A percentile compares a stretch with the other conserved stretches of the same genome.
Conservation (phyloP, 805 yeast species). For the Candida namnaoensis region DNA sequence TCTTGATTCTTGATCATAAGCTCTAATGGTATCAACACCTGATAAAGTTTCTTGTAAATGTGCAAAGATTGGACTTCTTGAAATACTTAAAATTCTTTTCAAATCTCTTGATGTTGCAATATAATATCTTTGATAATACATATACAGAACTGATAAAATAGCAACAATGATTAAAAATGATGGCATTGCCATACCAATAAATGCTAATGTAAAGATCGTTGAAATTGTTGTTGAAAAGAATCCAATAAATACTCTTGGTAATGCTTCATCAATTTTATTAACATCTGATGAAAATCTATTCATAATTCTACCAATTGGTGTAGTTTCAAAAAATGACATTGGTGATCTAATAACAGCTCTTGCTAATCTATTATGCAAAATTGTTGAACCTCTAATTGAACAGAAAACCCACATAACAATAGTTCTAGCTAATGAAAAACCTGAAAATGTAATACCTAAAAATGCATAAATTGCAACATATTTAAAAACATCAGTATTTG, state of each 20-base stretch:
- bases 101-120: slow-evolving; percentile 68
- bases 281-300: slow-evolving; percentile 62
- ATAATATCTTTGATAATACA: slow-evolving; percentile 65
- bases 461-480: slow-evolving; percentile 47
- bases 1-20: slow-evolving; percentile 57
- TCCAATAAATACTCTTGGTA: slow-evolving; percentile 45
- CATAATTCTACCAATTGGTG: slow-evolving; percentile 59
- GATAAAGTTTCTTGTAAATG: slow-evolving; percentile 77
- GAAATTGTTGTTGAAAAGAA: slow-evolving; percentile 36
- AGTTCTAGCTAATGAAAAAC: slow-evolving; percentile 36
- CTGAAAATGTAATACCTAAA: slow-evolving; percentile 45
- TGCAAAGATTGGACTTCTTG: slow-evolving; percentile 74
- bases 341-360: slow-evolving; percentile 46
- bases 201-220: slow-evolving; percentile 38
- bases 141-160: slow-evolving; percentile 41
- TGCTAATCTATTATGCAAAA: slow-evolving; percentile 51
- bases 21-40: slow-evolving; percentile 71
- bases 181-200: slow-evolving; percentile 50
- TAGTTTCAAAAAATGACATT: slow-evolving; percentile 60
- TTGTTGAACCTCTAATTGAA: slow-evolving; percentile 46
- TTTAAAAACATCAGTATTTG: slow-evolving; percentile 31
- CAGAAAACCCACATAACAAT: slow-evolving; percentile 42
- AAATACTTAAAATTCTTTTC: slow-evolving; percentile 60
- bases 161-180: slow-evolving; percentile 38
- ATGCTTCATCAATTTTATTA: slow-evolving; percentile 41